Base-by-base conservation (phyloP, 2,329 filamentous ascomycete species). In the Mollisia scopiformis region DNA sequence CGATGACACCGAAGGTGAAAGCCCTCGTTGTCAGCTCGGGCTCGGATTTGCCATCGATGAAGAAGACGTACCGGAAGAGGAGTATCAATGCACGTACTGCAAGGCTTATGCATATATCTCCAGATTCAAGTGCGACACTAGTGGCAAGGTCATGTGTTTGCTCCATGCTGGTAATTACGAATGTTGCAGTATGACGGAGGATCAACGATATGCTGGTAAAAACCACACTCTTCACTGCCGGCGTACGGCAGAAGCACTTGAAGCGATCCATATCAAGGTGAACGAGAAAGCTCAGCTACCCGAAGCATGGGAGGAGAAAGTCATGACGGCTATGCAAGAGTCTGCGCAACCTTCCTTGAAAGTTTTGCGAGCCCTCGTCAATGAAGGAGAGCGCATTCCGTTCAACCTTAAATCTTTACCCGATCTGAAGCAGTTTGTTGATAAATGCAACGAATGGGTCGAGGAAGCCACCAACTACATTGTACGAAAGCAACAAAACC, bases 391-490 rank as follows among this genome's bases (percentile, higher is more conserved):
- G 79, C 93, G 92, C 76, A 97, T 99, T 72, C 93, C 94, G 61
- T 96, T 91, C 81, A 89, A 92, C 60, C 84, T 99, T 64, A 87
- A 88, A 66, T 93, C 92, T 64, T 84, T 99, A 65, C 84, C 90
- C 69, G 86, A 91, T 69, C 83, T 99, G 69, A 90, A 88, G 77
- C 86, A 89, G 67, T 99, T 96, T 78, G 95, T 99, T 75, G 93
- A 97, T 69, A 89, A 92, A 71, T 98, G 95, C 80, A 96, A 97
- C 76, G 93, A 96, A 74, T 97, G 96, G 91, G 92, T 97, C 65
- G 95, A 98, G 71, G 94, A 98, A 78, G 95, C 95, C 66, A 95
- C 92, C 71, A 93, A 91, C 73, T 99, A 96, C 80, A 97, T 93
- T 72, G 93, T 95, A 61, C 91, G 95, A 69, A 99, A 99, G 79